A percentile compares a stretch with the other conserved stretches of the same genome.
Evolutionary conservation across 805 yeast species (phyloP).

Genomic region (Spathaspora girioi): DNA sequence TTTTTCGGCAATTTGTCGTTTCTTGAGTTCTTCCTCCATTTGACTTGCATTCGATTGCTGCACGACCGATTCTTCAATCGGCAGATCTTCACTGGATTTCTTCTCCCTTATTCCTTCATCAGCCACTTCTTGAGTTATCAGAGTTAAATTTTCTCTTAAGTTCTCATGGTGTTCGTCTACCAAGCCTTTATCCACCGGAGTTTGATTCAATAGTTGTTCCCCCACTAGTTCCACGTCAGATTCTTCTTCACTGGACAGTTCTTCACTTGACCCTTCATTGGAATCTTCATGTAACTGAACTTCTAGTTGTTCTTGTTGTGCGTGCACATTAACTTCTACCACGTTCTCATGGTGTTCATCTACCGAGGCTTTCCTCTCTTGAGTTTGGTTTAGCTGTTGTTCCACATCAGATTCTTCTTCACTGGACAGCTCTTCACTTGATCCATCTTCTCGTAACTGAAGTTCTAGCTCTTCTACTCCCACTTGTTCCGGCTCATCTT

Average conservation of each 20-base stretch:
- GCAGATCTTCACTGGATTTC: neutral
- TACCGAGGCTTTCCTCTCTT: too few relatives aligned
- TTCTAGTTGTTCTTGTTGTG: neutral
- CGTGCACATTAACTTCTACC: neutral
- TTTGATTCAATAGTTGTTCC: too few relatives aligned
- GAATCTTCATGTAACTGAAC: neutral
- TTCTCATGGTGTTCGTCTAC: too few relatives aligned
- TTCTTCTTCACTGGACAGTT: neutral
- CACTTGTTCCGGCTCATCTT: neutral
- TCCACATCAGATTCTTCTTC: too few relatives aligned
- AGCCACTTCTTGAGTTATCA: neutral
- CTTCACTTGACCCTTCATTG: neutral
- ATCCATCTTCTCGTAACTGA: neutral
- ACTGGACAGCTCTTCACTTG: neutral
- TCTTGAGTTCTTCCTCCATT: too few relatives aligned
- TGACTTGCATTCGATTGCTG: too few relatives aligned
- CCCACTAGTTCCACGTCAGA: too few relatives aligned
- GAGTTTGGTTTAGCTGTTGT: too few relatives aligned
- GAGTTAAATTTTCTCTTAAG: too few relatives aligned
- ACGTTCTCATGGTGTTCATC: too few relatives aligned
- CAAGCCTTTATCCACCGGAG: too few relatives aligned
- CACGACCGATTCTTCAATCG: neutral
- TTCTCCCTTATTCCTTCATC: neutral
- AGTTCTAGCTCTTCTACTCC: neutral
- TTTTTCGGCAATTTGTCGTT: too few relatives aligned